Base-by-base conservation (phyloP, 768 basidiomycete species). In the Trametes cinnabarina region DNA sequence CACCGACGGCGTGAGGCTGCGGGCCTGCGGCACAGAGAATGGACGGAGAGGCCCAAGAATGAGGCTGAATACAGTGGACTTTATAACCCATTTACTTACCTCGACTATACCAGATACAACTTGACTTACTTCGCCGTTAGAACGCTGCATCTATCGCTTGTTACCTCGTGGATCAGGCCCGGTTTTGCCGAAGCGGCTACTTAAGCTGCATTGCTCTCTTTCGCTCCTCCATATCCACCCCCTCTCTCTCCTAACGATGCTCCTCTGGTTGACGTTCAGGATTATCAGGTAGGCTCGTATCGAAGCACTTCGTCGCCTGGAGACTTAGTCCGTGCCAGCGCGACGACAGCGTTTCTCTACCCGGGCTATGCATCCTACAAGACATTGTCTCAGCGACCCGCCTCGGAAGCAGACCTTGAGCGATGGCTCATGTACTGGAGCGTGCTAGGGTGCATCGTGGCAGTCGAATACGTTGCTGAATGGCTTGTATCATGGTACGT, bases 401-500 rank as follows among this genome's bases (percentile, higher is more conserved):
- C 90, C 1, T 87, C 87, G 0, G 90, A 92, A 65, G 82, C 79
- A 49, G 92, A 93, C 43, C 78, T 95, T 9, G 95, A 97, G 70
- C 79, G 93, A 73, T 97, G 95, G 94, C 80, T 98, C 52, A 95
- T 94, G 91, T 98, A 97, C 66, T 98, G 95, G 94, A 86, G 86
- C n/a, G 89, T 91, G 0, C 80, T 92, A 3, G 89, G 90, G 2
- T 89, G 87, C 68, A 84, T 94, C 66, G 81, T 94, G 15, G 87
- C 83, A 4, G 73, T 91, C 5, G 94, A 97, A 72, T 89, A 88
- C 66, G 77, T 90, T 25, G 87, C 87, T 9, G 93, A 94, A 66
- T 95, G 94, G 92, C 72, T 87, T 15, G 74, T 96, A 28, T 90
- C 86, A 60, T 94, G 94, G 94, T 92, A 65, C 66, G 87, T 76